Evolutionary conservation across 805 yeast species (phyloP), one percentile per base, ranked within the genome.

Genomic region (Ogataea minuta): DNA sequence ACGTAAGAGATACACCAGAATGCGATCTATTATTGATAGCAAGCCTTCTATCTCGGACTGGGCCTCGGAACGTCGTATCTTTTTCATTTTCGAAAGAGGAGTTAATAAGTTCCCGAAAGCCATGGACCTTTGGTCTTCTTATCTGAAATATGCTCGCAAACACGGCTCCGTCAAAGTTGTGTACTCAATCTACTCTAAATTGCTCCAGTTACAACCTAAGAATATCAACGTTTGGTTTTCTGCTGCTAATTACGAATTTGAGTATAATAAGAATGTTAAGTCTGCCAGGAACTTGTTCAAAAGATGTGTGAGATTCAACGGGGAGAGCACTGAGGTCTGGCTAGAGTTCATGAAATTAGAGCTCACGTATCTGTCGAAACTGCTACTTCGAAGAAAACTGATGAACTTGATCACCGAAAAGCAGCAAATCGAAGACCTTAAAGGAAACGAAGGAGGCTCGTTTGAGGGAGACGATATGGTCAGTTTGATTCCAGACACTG

Each of bases 231-330:
- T 91, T 12, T 93, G 99, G 99, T 77, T 93, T 29, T 77, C 87
- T 54, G 97, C 96, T 16, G 96, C 97, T 21, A 86, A 86, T 57
- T 88, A 87, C 63, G 98, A 93, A 64, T 82, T 86, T 54, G 96
- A 91, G 52, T 76, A 76, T 20, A 88, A 93, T 62, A 85, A 91
- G 28, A 84, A 89, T 52, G 86, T 95, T 31, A 80, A 83, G 56
- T 90, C 95, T 31, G 90, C 97, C 15, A 76, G 99, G 61, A 77
- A 79, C 8, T 71, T 93, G 17, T 79, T 89, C 61, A 96, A 90
- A 62, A 77, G 84, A 49, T 95, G 84, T 23, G 69, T 93, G 28
- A 73, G 95, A 60, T 84, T 93, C 61, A 91, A 91, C 57, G 74
- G 83, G 2, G 90, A 85, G 35, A 75, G 81, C 7, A 60, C 70